Evolutionary conservation across 2,329 filamentous ascomycete genomes (phyloP), one percentile per base, ranked within the genome.

Genomic region (Xylariaceae sp.): DNA sequence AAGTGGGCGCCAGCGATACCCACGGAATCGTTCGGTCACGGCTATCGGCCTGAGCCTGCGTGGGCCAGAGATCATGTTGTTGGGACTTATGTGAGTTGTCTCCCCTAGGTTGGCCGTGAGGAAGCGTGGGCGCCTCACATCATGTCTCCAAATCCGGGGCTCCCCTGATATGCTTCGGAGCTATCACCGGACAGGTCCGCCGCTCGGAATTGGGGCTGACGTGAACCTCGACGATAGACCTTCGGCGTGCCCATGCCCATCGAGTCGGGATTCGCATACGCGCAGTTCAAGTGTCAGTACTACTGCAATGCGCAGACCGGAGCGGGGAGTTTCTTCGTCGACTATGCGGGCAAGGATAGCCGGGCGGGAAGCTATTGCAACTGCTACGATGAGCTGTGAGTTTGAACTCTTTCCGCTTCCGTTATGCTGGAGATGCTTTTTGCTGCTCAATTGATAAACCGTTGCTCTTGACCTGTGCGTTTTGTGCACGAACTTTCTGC

Each of bases 221-320:
- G n/a, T n/a, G n/a, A n/a, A n/a, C n/a, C 9, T 35, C 19, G 3
- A n/a, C 37, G 32, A 42, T n/a, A 62, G 59, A 55, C 55, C 26
- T 61, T 59, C 41, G 59, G 55, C 35, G 53, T 52, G n/a, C 51
- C 56, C 0, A 11, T 18, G 3, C 57, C 57, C 16, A 26, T 52
- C 38, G 55, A 56, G 34, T 48, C 56, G 8, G 56, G 56, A 38
- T 61, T 62, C 44, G 59, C 57, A 29, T 62, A 56, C 44, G 52
- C 55, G 3, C 56, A 60, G 43, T 62, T 54, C 57, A 61, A 60
- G 51, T 61, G 59, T 52, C 57, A 62, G 49, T 61, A 56, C 48
- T 58, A 54, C 47, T 61, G 59, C 52, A 44, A 53, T 33, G 50
- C 51, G 38, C 31, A 39, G n/a, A 43, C 43, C 28, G 19, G 26